phyloP scores from a whole-genome alignment of 495 filamentous ascomycete species.

The Aspergillus mulundensis region DNA sequence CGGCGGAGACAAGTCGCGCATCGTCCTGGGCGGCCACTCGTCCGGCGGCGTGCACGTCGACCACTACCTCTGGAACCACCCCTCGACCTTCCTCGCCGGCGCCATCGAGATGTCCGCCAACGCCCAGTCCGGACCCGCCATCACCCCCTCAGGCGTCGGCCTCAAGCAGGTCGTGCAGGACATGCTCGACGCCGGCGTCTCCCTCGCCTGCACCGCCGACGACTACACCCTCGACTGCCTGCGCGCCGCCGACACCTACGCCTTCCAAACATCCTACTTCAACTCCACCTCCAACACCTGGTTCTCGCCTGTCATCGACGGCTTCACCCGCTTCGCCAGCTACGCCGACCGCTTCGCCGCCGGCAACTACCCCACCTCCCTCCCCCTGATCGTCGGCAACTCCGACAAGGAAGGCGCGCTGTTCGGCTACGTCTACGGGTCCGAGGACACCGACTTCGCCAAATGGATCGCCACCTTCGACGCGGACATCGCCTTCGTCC shows the following conservation, averaged over 20 bases:
- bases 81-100: constrained; percentile 24
- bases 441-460: constrained; percentile 24
- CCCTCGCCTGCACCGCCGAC: constrained; percentile 18
- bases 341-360: constrained; percentile 20
- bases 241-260: constrained; percentile 21
- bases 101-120: constrained; percentile 30
- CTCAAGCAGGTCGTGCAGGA: constrained; percentile 20
- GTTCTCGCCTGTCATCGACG: constrained; percentile 23
- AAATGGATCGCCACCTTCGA: constrained; percentile 25
- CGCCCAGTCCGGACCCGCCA: constrained; percentile 21
- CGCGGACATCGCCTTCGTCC: constrained; percentile 22
- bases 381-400: constrained; percentile 27
- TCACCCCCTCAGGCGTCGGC: constrained; percentile 18
- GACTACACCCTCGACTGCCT: constrained; percentile 24
- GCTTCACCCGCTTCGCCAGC: constrained; percentile 25
- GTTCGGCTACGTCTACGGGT: constrained; percentile 20
- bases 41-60: constrained; percentile 25
- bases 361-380: constrained; percentile 19
- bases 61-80: constrained; percentile 29
- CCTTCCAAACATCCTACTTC: constrained; percentile 24
- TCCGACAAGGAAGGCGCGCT: constrained; percentile 25
- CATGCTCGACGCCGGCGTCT: constrained; percentile 19
- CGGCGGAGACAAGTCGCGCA: constrained; percentile 24
- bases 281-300: constrained; percentile 28
- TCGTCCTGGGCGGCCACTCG: constrained; percentile 26